Conservation (phyloP, 164 flowering plant genomes). For the Annona cherimola region DNA sequence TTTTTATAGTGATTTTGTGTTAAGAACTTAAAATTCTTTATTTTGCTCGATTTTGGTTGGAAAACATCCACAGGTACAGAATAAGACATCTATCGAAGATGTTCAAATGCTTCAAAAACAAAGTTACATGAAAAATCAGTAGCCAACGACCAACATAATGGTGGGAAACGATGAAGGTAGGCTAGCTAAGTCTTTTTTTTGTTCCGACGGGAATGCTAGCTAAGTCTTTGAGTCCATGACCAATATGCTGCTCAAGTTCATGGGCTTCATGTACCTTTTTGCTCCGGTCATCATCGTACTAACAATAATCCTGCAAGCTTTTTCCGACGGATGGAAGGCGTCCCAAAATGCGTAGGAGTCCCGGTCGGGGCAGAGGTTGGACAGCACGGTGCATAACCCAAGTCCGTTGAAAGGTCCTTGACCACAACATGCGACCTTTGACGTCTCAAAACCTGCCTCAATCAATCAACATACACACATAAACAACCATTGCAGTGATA, state of each 20-base stretch:
- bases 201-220: background rate
- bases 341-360: conserved; percentile 66
- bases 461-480: background rate
- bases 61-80: too few relatives aligned
- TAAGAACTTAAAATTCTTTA: too few relatives aligned
- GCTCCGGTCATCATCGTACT: conserved; percentile 39
- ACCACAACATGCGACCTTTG: conserved; percentile 76
- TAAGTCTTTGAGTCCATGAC: conserved; percentile 51
- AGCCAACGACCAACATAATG: background rate
- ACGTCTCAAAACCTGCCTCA: conserved; percentile 54
- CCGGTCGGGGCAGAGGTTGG: conserved; percentile 62
- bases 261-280: conserved; percentile 54
- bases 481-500: background rate
- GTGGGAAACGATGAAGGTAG: background rate
- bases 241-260: conserved; percentile 72
- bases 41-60: too few relatives aligned
- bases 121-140: too few relatives aligned
- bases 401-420: conserved; percentile 82
- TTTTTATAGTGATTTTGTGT: too few relatives aligned
- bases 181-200: background rate
- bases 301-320: conserved; percentile 59
- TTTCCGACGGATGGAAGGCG: conserved; percentile 65
- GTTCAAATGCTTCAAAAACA: too few relatives aligned
- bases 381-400: conserved; percentile 48
- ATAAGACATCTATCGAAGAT: too few relatives aligned